A percentile compares a stretch with the other conserved stretches of the same genome.
Evolutionary conservation across 106 monocot species (phyloP).

Genomic region (Gastrodia elata): DNA sequence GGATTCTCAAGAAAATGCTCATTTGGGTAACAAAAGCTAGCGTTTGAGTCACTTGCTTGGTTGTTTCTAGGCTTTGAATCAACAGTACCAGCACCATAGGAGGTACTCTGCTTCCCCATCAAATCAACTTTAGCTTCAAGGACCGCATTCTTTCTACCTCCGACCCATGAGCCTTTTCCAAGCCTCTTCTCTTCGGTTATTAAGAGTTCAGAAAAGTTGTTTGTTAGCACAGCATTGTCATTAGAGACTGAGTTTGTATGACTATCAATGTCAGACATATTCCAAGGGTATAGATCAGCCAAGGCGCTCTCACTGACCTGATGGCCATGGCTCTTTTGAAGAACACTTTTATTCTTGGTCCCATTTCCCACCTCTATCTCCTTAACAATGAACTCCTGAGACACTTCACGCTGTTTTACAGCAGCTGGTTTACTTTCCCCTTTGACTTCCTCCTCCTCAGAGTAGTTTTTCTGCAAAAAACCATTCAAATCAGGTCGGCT

Average conservation of each 20-base stretch:
- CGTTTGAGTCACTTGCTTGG: slow-evolving; percentile 12
- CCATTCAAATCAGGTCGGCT: slow-evolving; percentile 30
- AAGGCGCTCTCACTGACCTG: slow-evolving; percentile 13
- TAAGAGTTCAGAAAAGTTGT: slow-evolving; percentile 48
- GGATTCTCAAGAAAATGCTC: slow-evolving; percentile 29
- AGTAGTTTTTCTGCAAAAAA: slow-evolving; percentile 15
- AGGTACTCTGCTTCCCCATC: slow-evolving; percentile 17
- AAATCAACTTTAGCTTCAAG: slow-evolving; percentile 17
- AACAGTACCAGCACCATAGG: slow-evolving; percentile 15
- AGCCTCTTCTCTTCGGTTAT: slow-evolving; percentile 41
- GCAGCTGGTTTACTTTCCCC: slow-evolving; percentile 11
- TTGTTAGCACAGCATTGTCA: slow-evolving; percentile 10
- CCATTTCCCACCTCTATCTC: slow-evolving; percentile 73
- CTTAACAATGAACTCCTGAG: slow-evolving; percentile 83
- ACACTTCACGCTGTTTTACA: slow-evolving; percentile 21
- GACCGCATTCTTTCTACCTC: slow-evolving; percentile 26
- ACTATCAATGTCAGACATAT: slow-evolving; percentile 17
- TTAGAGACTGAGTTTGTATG: slow-evolving; percentile 6
- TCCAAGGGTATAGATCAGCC: slow-evolving; percentile 81
- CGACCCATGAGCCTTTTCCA: slow-evolving; percentile 6
- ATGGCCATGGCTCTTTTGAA: slow-evolving; percentile 9
- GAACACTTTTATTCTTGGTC: slow-evolving; percentile 28
- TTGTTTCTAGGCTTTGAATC: slow-evolving; percentile 14
- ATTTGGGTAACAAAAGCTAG: slow-evolving; percentile 9
- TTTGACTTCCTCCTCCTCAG: slow-evolving; percentile 19